phyloP scores from a whole-genome alignment of 2,329 filamentous ascomycete genomes.

The Whalleya microplaca region DNA sequence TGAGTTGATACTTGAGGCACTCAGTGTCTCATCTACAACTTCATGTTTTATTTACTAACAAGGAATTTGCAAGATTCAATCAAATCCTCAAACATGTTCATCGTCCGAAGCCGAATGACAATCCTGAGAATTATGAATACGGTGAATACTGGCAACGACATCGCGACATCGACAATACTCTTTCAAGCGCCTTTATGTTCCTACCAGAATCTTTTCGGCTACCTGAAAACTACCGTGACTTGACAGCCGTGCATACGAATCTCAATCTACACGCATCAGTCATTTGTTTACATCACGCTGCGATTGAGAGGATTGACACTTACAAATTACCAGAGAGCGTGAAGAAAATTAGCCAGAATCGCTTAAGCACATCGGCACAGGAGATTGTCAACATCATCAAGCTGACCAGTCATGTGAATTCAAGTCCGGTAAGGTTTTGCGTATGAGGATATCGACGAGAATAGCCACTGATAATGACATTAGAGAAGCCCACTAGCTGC shows the following conservation, averaged over 20 bases:
- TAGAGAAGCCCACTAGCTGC: conserved; percentile 79
- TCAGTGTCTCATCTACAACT: conserved; percentile 59
- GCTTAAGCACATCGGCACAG: conserved; percentile 78
- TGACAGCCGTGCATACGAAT: conserved; percentile 79
- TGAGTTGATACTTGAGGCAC: no score
- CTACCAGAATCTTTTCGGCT: conserved; percentile 76
- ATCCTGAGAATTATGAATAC: conserved; percentile 71
- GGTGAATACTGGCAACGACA: conserved; percentile 88
- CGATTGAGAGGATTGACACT: conserved; percentile 80
- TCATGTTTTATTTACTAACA: conserved; percentile 7
- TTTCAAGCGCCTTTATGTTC: conserved; percentile 78
- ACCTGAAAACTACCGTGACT: conserved; percentile 68
- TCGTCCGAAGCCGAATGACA: conserved; percentile 69
- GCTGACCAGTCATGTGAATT: conserved; percentile 71
- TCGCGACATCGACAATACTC: conserved; percentile 76
- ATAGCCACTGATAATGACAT: conserved; percentile 10
- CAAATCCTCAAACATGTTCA: conserved; percentile 82
- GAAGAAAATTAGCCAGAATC: conserved; percentile 70
- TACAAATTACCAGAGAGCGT: conserved; percentile 68
- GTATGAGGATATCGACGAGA: not conserved
- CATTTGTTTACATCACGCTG: conserved; percentile 88
- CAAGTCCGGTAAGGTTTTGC: conserved; percentile 61
- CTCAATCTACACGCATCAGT: conserved; percentile 86
- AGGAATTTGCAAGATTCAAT: conserved; percentile 58
- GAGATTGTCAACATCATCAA: conserved; percentile 86